These are phyloP conservation scores for Oryza longistaminata DNA, from an alignment of 176 grass and related monocot genomes.

Conservation along the genomic window DNA sequence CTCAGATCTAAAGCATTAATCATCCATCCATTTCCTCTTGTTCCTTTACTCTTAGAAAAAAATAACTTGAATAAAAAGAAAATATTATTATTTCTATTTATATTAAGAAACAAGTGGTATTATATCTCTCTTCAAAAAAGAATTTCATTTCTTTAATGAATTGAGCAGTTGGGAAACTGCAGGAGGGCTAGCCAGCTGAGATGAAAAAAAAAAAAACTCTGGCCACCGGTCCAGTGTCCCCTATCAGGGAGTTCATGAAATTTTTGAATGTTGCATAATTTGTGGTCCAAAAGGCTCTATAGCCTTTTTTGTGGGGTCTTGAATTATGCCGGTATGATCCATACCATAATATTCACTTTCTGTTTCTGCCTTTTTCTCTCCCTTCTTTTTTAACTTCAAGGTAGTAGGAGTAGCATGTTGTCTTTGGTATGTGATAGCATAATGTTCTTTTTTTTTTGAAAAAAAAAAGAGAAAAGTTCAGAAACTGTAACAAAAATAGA, in stretches of 20 bases:
- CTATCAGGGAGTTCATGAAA: background rate
- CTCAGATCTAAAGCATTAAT: constrained; percentile 29
- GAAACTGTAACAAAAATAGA: background rate
- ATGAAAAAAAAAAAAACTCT: background rate
- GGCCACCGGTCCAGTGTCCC: background rate
- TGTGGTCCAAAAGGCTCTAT: constrained; percentile 16
- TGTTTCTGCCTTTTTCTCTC: background rate
- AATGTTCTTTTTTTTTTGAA: background rate
- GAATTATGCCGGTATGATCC: constrained; percentile 36
- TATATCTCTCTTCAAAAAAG: background rate
- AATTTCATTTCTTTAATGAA: background rate
- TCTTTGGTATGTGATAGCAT: background rate
- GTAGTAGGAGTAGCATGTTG: background rate
- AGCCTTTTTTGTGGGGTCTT: constrained; percentile 6
- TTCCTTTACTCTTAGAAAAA: background rate
- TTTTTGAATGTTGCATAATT: background rate
- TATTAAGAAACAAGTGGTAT: background rate
- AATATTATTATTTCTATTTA: background rate
- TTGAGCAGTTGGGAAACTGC: background rate
- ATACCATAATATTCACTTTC: background rate
- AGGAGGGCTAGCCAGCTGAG: background rate
- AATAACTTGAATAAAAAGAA: background rate
- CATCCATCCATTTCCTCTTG: background rate
- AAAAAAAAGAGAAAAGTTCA: background rate
- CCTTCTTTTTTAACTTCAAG: background rate